phyloP scores from a whole-genome alignment of 805 yeast genomes.

The Metschnikowia lochheadii region DNA sequence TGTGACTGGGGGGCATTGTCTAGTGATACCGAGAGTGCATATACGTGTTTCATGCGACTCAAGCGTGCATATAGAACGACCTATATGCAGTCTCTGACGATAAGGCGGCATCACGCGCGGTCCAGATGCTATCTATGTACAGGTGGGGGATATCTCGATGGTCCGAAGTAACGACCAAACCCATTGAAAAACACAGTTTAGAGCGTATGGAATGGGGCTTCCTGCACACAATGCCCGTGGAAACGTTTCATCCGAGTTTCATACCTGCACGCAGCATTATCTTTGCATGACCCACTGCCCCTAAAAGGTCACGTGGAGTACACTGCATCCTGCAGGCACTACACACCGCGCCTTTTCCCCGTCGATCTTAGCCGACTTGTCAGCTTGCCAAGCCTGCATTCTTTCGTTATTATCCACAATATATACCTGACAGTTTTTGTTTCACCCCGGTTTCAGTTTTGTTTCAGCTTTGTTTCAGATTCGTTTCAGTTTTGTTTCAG shows the following conservation, averaged over 20 bases:
- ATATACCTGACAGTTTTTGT: neutral
- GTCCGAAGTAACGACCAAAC: too few species aligned
- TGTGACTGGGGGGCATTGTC: neutral
- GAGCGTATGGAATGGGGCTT: neutral
- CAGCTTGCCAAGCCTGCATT: too few species aligned
- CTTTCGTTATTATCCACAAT: neutral
- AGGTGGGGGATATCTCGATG: too few species aligned
- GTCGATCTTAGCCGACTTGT: neutral
- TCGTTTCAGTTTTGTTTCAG: too few species aligned
- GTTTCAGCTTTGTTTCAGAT: too few species aligned
- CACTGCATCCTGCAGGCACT: neutral
- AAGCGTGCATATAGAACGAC: too few species aligned
- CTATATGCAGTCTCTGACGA: neutral
- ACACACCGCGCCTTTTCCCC: neutral
- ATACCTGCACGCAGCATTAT: neutral
- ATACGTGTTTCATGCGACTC: too few species aligned
- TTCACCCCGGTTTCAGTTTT: too few species aligned
- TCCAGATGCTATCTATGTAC: too few species aligned
- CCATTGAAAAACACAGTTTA: too few species aligned
- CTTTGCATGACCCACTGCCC: too few species aligned
- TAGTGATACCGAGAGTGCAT: neutral
- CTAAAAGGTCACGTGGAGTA: neutral
- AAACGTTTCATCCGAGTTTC: too few species aligned
- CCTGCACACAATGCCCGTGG: neutral
- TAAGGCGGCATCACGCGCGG: neutral